Conservation (phyloP, 140 eudicot genomes). For the Bidens hawaiensis region DNA sequence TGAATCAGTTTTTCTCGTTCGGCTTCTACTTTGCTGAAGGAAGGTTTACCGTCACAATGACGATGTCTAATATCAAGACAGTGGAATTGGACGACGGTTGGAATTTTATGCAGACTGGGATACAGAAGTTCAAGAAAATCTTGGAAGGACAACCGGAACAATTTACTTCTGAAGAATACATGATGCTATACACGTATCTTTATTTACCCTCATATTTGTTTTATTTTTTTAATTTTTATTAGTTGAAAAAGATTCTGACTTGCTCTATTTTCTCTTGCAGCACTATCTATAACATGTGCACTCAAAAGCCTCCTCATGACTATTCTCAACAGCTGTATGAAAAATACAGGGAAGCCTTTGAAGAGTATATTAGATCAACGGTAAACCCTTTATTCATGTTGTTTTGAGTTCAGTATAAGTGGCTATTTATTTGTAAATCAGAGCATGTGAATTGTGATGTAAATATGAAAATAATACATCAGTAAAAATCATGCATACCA, state of each 20-base stretch:
- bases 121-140: constrained; percentile 43
- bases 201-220: not conserved
- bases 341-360: constrained; percentile 52
- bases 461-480: not conserved
- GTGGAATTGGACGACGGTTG: constrained; percentile 50
- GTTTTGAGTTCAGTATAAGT: not conserved
- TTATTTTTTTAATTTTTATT: not conserved
- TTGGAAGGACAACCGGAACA: constrained; percentile 50
- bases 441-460: not conserved
- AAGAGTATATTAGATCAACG: constrained; percentile 39
- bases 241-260: constrained; percentile 4
- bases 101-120: constrained; percentile 48
- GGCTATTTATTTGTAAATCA: not conserved
- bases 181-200: constrained; percentile 65
- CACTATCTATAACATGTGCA: constrained; percentile 65
- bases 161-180: constrained; percentile 60
- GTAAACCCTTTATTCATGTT: constrained; percentile 26
- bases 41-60: constrained; percentile 21
- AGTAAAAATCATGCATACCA: not conserved
- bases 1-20: constrained; percentile 6
- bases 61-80: constrained; percentile 21
- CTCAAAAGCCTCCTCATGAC: constrained; percentile 69
- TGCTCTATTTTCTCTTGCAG: constrained; percentile 29
- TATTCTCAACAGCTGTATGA: constrained; percentile 66
- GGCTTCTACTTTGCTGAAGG: not conserved